Conservation (phyloP, 805 yeast species). For the Yarrowia hollandica region DNA sequence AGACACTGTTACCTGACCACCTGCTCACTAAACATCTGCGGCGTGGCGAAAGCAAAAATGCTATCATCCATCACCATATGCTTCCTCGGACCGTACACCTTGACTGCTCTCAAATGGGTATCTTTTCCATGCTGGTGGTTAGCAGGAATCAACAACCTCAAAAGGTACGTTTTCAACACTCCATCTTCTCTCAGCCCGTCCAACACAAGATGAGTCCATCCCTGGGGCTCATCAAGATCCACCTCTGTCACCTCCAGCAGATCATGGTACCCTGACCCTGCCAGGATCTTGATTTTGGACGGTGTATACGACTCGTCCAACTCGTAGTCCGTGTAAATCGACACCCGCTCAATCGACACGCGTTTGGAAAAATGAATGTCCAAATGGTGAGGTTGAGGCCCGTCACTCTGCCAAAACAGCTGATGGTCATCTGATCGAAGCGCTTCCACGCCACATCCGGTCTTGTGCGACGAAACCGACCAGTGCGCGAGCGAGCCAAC, state of each 20-base stretch:
- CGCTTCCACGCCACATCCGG: conserved; percentile 69
- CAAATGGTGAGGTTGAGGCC: conserved; percentile 79
- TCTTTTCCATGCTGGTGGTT: conserved; percentile 97
- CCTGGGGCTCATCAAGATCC: conserved; percentile 64
- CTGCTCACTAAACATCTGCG: conserved; percentile 36
- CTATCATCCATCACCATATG: conserved; percentile 32
- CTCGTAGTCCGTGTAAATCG: conserved; percentile 66
- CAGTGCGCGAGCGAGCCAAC: conserved; percentile 80
- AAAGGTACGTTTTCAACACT: conserved; percentile 60
- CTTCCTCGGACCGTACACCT: conserved; percentile 46
- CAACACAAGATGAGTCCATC: conserved; percentile 73
- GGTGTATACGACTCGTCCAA: conserved; percentile 95
- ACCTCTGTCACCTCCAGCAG: conserved; percentile 63
- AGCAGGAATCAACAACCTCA: conserved; percentile 61
- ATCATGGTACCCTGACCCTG: conserved; percentile 82
- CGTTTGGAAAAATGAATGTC: conserved; percentile 77
- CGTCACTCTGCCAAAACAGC: conserved; percentile 94
- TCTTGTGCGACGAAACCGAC: conserved; percentile 75
- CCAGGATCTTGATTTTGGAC: conserved; percentile 57
- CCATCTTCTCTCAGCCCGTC: conserved; percentile 52
- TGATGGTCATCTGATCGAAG: conserved; percentile 68
- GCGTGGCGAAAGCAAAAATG: conserved; percentile 37
- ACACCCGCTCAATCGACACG: conserved; percentile 66
- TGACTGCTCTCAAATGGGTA: conserved; percentile 78
- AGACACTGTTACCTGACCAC: conserved; percentile 7